Conservation (phyloP, 768 basidiomycete species). For the Amanita molliuscula region DNA sequence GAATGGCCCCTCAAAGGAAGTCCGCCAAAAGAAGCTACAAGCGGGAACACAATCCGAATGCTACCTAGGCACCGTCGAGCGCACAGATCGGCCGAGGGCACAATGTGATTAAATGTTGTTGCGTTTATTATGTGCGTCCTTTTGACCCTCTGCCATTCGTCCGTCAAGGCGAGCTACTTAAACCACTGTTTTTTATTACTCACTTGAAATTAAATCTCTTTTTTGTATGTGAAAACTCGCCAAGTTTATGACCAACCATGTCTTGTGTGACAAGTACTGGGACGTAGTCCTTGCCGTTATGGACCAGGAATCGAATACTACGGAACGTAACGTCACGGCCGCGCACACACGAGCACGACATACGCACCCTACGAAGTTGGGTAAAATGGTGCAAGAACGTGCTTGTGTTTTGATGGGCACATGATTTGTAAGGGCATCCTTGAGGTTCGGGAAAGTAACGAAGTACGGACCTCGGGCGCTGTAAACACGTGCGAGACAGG, state of each 20-base stretch:
- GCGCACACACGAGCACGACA: not conserved
- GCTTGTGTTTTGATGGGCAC: constrained; percentile 85
- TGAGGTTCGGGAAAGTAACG: constrained; percentile 82
- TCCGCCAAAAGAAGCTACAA: too few species aligned
- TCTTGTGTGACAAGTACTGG: constrained; percentile 87
- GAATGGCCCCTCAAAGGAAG: too few species aligned
- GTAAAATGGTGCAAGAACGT: constrained; percentile 84
- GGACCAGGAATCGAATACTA: constrained; percentile 83
- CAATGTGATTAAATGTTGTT: not conserved
- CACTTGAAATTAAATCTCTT: constrained; percentile 82
- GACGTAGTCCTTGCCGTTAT: constrained; percentile 87
- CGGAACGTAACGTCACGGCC: not conserved
- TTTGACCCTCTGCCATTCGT: constrained; percentile 1
- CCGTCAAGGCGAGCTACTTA: not conserved
- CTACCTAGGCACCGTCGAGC: too few species aligned
- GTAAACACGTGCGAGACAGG: not conserved
- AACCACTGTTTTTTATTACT: constrained; percentile 20
- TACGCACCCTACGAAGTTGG: constrained; percentile 89
- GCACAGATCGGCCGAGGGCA: too few species aligned
- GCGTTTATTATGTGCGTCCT: not conserved
- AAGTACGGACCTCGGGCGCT: constrained; percentile 78
- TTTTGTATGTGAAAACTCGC: constrained; percentile 88
- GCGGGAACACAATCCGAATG: too few species aligned
- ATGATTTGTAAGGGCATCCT: constrained; percentile 70
- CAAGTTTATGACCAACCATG: constrained; percentile 98